Percentiles rank a stretch among this genome's conserved stretches.
Evolutionary conservation across 75 land plant species (phyloP).

Genomic region (Sequoia sempervirens): DNA sequence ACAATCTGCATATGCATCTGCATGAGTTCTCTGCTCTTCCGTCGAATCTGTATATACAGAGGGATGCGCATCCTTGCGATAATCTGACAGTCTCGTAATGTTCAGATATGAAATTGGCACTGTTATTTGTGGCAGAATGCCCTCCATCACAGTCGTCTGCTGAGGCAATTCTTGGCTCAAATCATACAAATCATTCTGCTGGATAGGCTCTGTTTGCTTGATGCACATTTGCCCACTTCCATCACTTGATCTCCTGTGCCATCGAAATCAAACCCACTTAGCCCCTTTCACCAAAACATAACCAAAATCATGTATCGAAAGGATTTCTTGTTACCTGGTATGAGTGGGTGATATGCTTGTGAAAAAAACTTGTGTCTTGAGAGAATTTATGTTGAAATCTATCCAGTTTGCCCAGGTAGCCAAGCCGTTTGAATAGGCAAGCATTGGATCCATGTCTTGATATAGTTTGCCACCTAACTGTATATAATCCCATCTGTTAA

Average conservation of each 20-base stretch:
- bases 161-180: neutral
- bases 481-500: constrained; percentile 24
- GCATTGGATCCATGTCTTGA: constrained; percentile 45
- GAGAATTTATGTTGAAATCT: constrained; percentile 28
- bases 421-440: constrained; percentile 51
- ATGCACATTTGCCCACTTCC: neutral
- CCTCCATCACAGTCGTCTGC: neutral
- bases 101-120: neutral
- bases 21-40: neutral
- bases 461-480: constrained; percentile 23
- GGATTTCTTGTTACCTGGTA: neutral
- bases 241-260: neutral
- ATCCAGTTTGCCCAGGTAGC: constrained; percentile 79
- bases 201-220: neutral
- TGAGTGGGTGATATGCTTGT: constrained; percentile 61
- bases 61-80: neutral
- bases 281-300: neutral
- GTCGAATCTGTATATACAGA: neutral
- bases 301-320: neutral
- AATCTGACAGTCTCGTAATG: neutral
- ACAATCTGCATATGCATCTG: neutral
- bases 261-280: neutral
- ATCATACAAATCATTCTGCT: neutral
- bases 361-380: constrained; percentile 49
- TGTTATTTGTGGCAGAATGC: neutral